A percentile compares a stretch with the other conserved stretches of the same genome.
Conservation (phyloP, 2,329 filamentous ascomycete genomes). For the Chrysoporthe cubensis region DNA sequence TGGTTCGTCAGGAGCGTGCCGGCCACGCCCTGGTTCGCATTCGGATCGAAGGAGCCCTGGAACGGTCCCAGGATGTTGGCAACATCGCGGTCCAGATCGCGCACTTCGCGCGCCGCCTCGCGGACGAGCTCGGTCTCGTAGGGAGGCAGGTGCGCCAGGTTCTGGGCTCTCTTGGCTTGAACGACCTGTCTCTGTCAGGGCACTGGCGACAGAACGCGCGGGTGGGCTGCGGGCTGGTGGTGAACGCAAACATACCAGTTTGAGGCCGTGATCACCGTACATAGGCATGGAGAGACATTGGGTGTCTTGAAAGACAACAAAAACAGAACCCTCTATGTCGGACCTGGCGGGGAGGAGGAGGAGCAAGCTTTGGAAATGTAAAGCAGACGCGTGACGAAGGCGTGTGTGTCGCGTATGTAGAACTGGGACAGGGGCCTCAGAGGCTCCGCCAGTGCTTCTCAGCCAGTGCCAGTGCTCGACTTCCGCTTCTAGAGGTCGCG, state of each 20-base stretch:
- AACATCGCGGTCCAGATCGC: slow-evolving; percentile 89
- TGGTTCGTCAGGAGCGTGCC: slow-evolving; percentile 92
- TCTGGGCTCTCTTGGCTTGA: slow-evolving; percentile 93
- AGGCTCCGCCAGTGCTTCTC: neutral
- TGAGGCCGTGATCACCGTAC: slow-evolving; percentile 88
- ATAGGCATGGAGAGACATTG: slow-evolving; percentile 49
- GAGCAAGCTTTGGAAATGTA: neutral
- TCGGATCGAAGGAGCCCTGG: slow-evolving; percentile 82
- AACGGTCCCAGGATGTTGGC: slow-evolving; percentile 79
- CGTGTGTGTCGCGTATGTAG: slow-evolving; percentile 7
- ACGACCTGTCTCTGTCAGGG: slow-evolving; percentile 65
- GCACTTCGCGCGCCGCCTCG: slow-evolving; percentile 84
- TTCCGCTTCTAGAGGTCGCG: slow-evolving; percentile 15
- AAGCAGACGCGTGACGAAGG: slow-evolving; percentile 7
- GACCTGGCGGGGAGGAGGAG: neutral
- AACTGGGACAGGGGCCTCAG: neutral
- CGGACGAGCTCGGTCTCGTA: slow-evolving; percentile 94
- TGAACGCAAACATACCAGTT: slow-evolving; percentile 64
- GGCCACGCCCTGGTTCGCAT: slow-evolving; percentile 79
- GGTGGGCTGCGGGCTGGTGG: slow-evolving; percentile 7
- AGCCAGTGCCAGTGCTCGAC: neutral
- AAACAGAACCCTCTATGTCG: neutral
- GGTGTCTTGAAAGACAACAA: neutral
- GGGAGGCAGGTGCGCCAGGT: slow-evolving; percentile 81
- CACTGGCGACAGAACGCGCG: slow-evolving; percentile 30